Evolutionary conservation across 441 rosid species (phyloP), one percentile per base, ranked within the genome.

Genomic region (Manihot esculenta): DNA sequence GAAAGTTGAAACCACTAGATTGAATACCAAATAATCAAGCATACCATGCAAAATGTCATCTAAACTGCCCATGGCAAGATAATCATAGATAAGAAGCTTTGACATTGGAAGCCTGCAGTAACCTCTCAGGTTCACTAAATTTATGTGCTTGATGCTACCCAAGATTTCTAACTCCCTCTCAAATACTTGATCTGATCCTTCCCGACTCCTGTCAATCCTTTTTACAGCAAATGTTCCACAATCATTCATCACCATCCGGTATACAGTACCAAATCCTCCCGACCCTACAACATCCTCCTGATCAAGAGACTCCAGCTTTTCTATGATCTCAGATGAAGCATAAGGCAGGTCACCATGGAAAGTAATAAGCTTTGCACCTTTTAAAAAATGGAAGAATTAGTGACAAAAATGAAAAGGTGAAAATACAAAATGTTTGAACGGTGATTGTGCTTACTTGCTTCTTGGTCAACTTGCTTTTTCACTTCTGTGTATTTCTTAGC

Each of bases 181-280:
- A 57, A 94, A 94, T 49, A 85, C 96, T 85, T 86, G 87, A 83
- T 94, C 97, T 70, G 91, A 90, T 70, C 99, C 99, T 82, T 90
- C 87, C 26, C 92, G 86, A 64, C 88, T 81, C 63, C 91, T 82
- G 61, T 94, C 99, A 76, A 94, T 85, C 75, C 90, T 86, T 74
- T 94, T 94, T 51, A 94, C 99, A 62, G 99, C 99, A 89, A 90
- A 94, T 21, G 95, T 90, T 71, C 94, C 97, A 80, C 96, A 90
- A 81, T 94, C 97, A 64, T 94, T 94, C 99, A 92, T 94, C 64
- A 92, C 97, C 99, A 94, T 92, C 42, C 99, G 84, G 70, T 89
- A 94, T 3, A 94, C 99, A 8, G 88, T 94, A 56, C 99, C 99
- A 76, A 86, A 94, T 20, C 99, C 99, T 76, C 99, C 97, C 0